Percentiles rank a stretch among this genome's conserved stretches.
phyloP scores from a whole-genome alignment of 2,329 filamentous ascomycete genomes.

The Fusarium neocosmosporiellum region DNA sequence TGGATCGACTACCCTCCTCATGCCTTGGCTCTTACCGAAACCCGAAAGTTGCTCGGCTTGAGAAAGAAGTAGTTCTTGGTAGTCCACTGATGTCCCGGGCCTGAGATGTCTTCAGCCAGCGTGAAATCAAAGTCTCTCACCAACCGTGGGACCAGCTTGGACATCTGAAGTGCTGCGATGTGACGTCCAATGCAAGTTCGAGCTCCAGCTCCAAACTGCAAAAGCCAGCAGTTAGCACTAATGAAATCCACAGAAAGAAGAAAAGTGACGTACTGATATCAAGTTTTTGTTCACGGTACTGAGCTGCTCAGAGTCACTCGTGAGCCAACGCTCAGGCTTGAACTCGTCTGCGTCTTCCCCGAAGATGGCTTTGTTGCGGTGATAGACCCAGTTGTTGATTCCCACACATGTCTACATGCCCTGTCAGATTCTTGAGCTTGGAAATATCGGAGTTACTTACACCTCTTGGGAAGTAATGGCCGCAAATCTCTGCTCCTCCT shows the following conservation, averaged over 20 bases:
- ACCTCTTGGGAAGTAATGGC: background rate
- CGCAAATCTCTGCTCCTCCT: background rate
- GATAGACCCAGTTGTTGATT: slow-evolving; percentile 3
- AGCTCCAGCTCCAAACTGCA: background rate
- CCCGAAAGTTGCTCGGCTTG: background rate
- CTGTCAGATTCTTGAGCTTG: background rate
- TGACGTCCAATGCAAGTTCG: slow-evolving; percentile 5
- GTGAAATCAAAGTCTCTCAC: background rate
- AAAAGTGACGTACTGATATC: background rate
- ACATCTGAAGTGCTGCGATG: slow-evolving; percentile 8
- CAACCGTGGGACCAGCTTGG: background rate
- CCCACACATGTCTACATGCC: background rate
- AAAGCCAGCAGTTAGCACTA: too few relatives aligned
- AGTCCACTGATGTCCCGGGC: background rate
- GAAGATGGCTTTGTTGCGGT: background rate
- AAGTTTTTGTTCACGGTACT: slow-evolving; percentile 2
- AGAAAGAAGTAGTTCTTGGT: slow-evolving; percentile 6
- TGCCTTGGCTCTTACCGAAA: background rate
- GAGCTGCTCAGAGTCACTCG: background rate
- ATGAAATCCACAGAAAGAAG: rapidly evolving
- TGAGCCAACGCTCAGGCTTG: slow-evolving; percentile 6
- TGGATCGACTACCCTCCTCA: background rate
- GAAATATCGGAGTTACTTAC: background rate
- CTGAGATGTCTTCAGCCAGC: background rate
- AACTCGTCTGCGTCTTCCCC: background rate